Conservation (phyloP, 2,329 filamentous ascomycete genomes). For the Alternaria panax region DNA sequence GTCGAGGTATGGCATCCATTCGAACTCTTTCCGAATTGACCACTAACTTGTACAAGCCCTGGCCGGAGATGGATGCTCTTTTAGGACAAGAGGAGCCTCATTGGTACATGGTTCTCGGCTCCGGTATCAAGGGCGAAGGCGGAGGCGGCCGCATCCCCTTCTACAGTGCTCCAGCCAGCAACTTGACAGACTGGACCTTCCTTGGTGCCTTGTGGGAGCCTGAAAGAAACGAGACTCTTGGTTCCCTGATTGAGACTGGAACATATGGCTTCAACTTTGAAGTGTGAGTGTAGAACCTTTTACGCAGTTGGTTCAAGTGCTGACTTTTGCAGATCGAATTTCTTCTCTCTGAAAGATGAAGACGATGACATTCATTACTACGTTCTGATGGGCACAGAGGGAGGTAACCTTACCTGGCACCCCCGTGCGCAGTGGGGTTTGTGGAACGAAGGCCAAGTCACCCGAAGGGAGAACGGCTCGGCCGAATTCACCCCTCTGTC, state of each 20-base stretch:
- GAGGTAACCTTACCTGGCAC: slow-evolving; percentile 54
- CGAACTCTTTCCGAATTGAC: neutral
- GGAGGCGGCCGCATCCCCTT: slow-evolving; percentile 57
- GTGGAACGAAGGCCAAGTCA: slow-evolving; percentile 56
- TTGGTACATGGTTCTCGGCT: slow-evolving; percentile 57
- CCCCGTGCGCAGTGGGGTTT: slow-evolving; percentile 53
- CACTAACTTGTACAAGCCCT: slow-evolving; percentile 46
- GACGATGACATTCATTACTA: slow-evolving; percentile 56
- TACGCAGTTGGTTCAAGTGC: neutral
- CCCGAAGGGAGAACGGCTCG: slow-evolving; percentile 54
- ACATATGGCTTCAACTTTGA: slow-evolving; percentile 59
- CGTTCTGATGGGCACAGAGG: slow-evolving; percentile 54
- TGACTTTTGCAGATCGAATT: slow-evolving; percentile 47
- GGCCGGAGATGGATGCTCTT: slow-evolving; percentile 54
- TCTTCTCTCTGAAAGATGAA: slow-evolving; percentile 55
- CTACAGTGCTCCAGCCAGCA: slow-evolving; percentile 54
- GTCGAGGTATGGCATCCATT: slow-evolving; percentile 22
- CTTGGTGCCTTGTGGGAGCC: slow-evolving; percentile 57
- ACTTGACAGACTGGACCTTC: slow-evolving; percentile 58
- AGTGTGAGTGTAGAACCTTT: slow-evolving; percentile 37
- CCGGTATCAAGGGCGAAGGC: slow-evolving; percentile 56
- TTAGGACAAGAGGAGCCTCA: slow-evolving; percentile 53
- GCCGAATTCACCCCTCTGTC: slow-evolving; percentile 55
- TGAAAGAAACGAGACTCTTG: slow-evolving; percentile 51
- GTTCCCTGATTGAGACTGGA: slow-evolving; percentile 54